Conservation (phyloP, 2,329 filamentous ascomycete species). For the Pseudomassariella vexata region DNA sequence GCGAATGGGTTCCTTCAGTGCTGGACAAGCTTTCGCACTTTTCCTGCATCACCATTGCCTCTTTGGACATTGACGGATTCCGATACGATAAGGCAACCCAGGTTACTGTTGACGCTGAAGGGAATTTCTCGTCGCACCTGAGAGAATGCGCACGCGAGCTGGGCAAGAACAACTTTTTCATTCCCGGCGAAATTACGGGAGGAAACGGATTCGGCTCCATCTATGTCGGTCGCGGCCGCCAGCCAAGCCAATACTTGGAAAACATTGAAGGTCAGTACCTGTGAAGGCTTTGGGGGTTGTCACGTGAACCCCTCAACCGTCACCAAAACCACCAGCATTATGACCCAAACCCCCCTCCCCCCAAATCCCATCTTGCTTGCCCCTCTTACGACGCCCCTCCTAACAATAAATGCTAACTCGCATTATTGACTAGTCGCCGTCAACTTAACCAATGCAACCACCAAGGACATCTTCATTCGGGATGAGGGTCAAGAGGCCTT, state of each 20-base stretch:
- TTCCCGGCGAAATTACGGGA: constrained; percentile 58
- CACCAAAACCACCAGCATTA: too few relatives aligned
- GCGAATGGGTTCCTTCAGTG: constrained; percentile 57
- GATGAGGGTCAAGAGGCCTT: constrained; percentile 45
- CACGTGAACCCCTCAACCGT: too few relatives aligned
- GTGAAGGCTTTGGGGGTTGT: too few relatives aligned
- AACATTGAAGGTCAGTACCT: too few relatives aligned
- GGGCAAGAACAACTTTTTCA: constrained; percentile 59
- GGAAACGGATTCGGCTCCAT: constrained; percentile 56
- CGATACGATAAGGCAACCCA: constrained; percentile 63
- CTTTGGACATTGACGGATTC: constrained; percentile 62
- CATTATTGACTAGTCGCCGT: constrained; percentile 43
- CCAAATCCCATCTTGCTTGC: too few relatives aligned
- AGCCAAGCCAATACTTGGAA: constrained; percentile 44
- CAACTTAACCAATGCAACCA: constrained; percentile 30
- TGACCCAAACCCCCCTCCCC: too few relatives aligned
- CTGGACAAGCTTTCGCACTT: constrained; percentile 52
- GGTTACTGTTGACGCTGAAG: constrained; percentile 55
- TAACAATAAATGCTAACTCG: too few relatives aligned
- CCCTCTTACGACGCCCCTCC: too few relatives aligned
- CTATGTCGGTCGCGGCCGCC: constrained; percentile 56
- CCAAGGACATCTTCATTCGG: too few relatives aligned
- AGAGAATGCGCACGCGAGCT: constrained; percentile 49
- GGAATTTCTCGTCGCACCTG: constrained; percentile 50
- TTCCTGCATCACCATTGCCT: constrained; percentile 55